Percentiles rank a stretch among this genome's conserved stretches.
These are phyloP conservation scores for Pseudogymnoascus sp. DNA, from an alignment of 2,329 filamentous ascomycete genomes.

Conservation along the genomic window DNA sequence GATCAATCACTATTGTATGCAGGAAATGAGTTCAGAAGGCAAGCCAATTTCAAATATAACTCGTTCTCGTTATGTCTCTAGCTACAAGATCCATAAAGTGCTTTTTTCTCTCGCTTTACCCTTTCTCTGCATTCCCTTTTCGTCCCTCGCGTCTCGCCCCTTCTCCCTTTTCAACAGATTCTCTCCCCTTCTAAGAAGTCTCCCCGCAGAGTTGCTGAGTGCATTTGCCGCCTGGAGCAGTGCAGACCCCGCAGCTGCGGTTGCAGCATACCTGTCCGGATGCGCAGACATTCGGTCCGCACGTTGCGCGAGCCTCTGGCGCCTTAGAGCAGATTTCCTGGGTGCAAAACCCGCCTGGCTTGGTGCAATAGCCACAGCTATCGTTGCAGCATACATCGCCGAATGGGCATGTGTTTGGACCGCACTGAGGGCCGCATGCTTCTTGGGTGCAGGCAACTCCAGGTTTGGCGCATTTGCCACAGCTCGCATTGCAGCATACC, in stretches of 20 bases:
- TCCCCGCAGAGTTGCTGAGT: background rate
- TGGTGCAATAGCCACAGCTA: background rate
- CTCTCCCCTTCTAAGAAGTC: background rate
- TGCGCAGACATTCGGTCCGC: background rate
- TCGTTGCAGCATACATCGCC: background rate
- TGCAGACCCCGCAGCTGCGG: background rate
- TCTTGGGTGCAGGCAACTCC: conserved; percentile 13
- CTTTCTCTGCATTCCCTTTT: background rate
- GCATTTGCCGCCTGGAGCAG: background rate
- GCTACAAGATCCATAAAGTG: background rate
- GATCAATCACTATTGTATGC: background rate
- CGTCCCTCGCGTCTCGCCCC: background rate
- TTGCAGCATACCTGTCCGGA: background rate
- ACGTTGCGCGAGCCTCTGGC: background rate
- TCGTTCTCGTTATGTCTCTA: background rate
- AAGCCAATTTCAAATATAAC: background rate
- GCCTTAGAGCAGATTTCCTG: background rate
- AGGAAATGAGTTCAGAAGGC: background rate
- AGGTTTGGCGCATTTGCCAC: conserved; percentile 15
- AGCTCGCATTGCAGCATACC: conserved; percentile 20
- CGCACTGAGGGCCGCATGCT: conserved; percentile 11
- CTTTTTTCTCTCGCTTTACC: background rate
- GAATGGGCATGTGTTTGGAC: background rate
- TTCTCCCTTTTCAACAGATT: background rate
- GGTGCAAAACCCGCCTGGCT: background rate